Evolutionary conservation across 1,284 basidiomycete genomes (phyloP).

Genomic region (Phylloporus sp.): DNA sequence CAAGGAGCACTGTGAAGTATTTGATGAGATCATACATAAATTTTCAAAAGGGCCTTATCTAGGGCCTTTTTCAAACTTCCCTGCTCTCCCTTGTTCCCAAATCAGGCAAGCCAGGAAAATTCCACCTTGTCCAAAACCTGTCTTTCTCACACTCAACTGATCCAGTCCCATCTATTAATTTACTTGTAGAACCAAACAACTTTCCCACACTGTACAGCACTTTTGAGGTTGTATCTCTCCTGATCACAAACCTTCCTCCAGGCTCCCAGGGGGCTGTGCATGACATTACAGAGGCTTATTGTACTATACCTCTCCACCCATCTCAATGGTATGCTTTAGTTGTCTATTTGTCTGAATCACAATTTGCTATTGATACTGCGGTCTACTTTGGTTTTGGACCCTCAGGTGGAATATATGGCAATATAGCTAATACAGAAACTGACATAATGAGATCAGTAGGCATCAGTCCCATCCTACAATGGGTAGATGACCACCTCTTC

Average conservation of each 20-base stretch:
- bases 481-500: background rate
- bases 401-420: slow-evolving; percentile 42
- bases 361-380: slow-evolving; percentile 12
- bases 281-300: slow-evolving; percentile 15
- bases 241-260: background rate
- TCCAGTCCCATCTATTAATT: slow-evolving; percentile 5
- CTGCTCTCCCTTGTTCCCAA: too few relatives aligned
- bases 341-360: background rate
- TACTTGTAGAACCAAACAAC: background rate
- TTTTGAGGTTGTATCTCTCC: background rate
- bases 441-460: slow-evolving; percentile 37
- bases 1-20: background rate
- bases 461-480: background rate
- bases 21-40: too few relatives aligned
- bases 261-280: background rate
- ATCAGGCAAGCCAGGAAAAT: too few relatives aligned
- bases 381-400: slow-evolving; percentile 42
- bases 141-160: too few relatives aligned
- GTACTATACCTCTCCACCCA: slow-evolving; percentile 8
- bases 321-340: slow-evolving; percentile 10
- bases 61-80: background rate
- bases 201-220: slow-evolving; percentile 5
- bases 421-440: slow-evolving; percentile 34
- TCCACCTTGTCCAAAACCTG: too few relatives aligned
- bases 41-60: background rate